Evolutionary conservation across 176 grass and related monocot genomes (phyloP).

Genomic region (Oryza meridionalis): DNA sequence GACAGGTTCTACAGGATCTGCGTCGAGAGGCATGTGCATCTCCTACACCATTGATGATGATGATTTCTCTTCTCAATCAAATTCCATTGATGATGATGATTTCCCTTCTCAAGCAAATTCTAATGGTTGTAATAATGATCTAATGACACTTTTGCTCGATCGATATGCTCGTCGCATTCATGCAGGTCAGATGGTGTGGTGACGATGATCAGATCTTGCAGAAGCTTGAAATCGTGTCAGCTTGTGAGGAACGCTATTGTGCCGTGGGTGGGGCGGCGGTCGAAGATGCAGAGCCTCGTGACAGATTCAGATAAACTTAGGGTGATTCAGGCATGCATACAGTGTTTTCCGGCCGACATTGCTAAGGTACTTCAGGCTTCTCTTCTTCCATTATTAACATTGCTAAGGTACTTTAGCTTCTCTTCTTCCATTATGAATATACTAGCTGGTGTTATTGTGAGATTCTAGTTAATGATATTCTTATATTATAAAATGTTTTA

Average conservation of each 20-base stretch:
- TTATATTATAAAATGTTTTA: neutral
- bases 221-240: neutral
- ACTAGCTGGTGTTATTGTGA: neutral
- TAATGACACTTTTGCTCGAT: neutral
- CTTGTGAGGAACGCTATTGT: conserved; percentile 5
- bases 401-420: neutral
- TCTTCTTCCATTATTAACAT: neutral
- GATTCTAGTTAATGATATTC: neutral
- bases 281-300: neutral
- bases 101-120: no score
- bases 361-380: neutral
- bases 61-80: no score
- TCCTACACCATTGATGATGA: neutral
- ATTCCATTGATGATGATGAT: no score
- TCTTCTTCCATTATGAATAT: neutral
- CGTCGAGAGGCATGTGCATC: neutral
- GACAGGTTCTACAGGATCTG: conserved; percentile 13
- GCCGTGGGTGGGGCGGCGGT: neutral
- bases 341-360: neutral
- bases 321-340: conserved; percentile 21
- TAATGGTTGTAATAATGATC: no score
- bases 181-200: conserved; percentile 18
- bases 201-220: neutral
- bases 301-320: neutral
- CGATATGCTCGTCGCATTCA: neutral